Conservation (phyloP, 2,329 filamentous ascomycete genomes). For the Cladosporium phlei region DNA sequence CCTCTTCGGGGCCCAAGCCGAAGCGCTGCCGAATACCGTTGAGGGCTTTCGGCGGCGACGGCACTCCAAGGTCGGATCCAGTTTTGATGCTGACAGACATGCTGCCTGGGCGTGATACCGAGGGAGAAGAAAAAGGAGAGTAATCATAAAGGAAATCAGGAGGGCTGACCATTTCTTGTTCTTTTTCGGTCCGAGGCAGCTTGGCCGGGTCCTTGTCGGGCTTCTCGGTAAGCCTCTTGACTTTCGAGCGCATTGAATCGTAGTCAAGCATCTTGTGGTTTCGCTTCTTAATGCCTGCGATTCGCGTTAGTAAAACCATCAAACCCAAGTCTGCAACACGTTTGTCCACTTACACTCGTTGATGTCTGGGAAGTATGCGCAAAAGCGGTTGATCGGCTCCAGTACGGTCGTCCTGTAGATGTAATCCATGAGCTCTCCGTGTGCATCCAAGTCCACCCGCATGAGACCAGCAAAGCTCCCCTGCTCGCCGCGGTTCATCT, state of each 20-base stretch:
- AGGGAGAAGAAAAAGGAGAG: neutral
- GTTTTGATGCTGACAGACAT: slow-evolving; percentile 11
- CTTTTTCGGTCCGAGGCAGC: slow-evolving; percentile 90
- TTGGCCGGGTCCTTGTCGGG: slow-evolving; percentile 98
- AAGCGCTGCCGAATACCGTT: slow-evolving; percentile 19
- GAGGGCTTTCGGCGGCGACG: slow-evolving; percentile 25
- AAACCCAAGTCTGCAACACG: no score
- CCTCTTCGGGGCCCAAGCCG: neutral
- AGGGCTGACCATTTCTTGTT: slow-evolving; percentile 69
- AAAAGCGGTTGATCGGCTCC: slow-evolving; percentile 92
- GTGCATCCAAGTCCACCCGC: slow-evolving; percentile 10
- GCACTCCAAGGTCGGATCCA: slow-evolving; percentile 17
- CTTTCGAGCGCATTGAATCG: slow-evolving; percentile 88
- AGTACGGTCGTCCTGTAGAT: slow-evolving; percentile 73
- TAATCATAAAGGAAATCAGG: slow-evolving; percentile 10
- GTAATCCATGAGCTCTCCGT: slow-evolving; percentile 28
- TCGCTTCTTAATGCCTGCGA: slow-evolving; percentile 85
- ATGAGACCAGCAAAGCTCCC: slow-evolving; percentile 16
- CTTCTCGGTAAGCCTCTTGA: slow-evolving; percentile 96
- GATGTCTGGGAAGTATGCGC: slow-evolving; percentile 96
- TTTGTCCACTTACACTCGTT: slow-evolving; percentile 71
- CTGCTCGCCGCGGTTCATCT: slow-evolving; percentile 25
- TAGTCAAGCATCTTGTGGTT: slow-evolving; percentile 98
- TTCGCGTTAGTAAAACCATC: no score
- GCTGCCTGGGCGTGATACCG: neutral